Evolutionary conservation across 169 alveolate species (phyloP).

Genomic region (Cyclospora cayetanensis): DNA sequence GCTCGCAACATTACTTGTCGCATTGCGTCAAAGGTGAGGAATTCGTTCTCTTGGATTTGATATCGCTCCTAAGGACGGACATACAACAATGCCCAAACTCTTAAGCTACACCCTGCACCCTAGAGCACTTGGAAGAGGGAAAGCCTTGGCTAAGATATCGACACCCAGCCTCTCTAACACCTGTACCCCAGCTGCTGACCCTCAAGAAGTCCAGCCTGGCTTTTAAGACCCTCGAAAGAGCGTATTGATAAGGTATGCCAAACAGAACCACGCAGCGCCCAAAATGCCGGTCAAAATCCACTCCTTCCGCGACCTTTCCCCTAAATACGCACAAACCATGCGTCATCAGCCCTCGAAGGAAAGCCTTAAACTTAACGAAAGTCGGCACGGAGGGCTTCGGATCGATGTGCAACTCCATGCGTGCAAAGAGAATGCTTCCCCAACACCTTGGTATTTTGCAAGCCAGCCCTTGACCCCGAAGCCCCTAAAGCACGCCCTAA

Average conservation of each 20-base stretch:
- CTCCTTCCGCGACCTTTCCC: slow-evolving; percentile 99
- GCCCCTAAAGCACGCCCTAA: slow-evolving; percentile 13
- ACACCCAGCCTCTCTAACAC: neutral
- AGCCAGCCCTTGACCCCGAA: neutral
- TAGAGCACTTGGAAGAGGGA: no score
- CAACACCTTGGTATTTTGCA: neutral
- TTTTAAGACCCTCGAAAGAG: slow-evolving; percentile 91
- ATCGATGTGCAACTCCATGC: neutral
- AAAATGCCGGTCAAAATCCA: slow-evolving; percentile 98
- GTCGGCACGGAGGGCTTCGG: neutral
- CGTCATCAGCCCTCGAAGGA: neutral
- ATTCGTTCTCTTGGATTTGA: slow-evolving; percentile 95
- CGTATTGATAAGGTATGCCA: slow-evolving; percentile 97
- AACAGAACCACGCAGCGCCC: slow-evolving; percentile 98
- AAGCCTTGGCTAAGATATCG: slow-evolving; percentile 43
- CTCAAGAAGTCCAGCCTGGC: slow-evolving; percentile 90
- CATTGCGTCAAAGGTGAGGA: slow-evolving; percentile 98
- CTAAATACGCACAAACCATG: slow-evolving; percentile 73
- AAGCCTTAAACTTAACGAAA: neutral
- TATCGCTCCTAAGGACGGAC: slow-evolving; percentile 83
- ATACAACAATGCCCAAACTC: neutral
- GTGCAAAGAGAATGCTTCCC: neutral
- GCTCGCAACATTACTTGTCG: slow-evolving; percentile 82
- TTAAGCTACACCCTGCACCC: neutral
- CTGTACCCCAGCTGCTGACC: slow-evolving; percentile 30